These are phyloP conservation scores for Alternaria metachromatica DNA, from an alignment of 2,329 filamentous ascomycete genomes.

Conservation along the genomic window DNA sequence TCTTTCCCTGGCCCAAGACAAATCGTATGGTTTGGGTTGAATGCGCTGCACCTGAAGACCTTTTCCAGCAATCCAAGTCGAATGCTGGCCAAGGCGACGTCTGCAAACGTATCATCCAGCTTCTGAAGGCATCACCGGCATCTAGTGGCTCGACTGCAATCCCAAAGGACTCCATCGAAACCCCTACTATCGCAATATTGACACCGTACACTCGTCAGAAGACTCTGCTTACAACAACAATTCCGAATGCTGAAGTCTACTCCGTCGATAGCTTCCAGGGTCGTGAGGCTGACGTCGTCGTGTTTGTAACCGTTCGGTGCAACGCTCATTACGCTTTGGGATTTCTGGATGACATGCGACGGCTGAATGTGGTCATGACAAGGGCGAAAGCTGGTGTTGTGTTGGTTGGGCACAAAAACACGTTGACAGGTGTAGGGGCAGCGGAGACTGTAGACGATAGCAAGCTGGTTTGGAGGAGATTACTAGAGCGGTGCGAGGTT, in stretches of 20 bases:
- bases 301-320: slow-evolving; percentile 54
- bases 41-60: slow-evolving; percentile 45
- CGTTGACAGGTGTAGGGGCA: slow-evolving; percentile 40
- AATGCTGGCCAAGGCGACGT: slow-evolving; percentile 50
- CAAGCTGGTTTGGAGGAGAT: slow-evolving; percentile 23
- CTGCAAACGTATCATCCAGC: slow-evolving; percentile 44
- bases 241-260: slow-evolving; percentile 39
- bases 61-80: slow-evolving; percentile 49
- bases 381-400: slow-evolving; percentile 48
- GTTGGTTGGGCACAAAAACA: slow-evolving; percentile 26
- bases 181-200: slow-evolving; percentile 46
- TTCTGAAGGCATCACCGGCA: slow-evolving; percentile 24
- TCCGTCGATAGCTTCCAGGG: slow-evolving; percentile 56
- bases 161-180: background rate
- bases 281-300: slow-evolving; percentile 52
- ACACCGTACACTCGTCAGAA: slow-evolving; percentile 52
- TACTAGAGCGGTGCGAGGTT: slow-evolving; percentile 18
- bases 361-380: slow-evolving; percentile 54
- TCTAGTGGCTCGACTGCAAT: background rate
- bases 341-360: slow-evolving; percentile 51
- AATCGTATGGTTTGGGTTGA: slow-evolving; percentile 48
- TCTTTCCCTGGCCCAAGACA: slow-evolving; percentile 26
- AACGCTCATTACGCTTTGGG: slow-evolving; percentile 51
- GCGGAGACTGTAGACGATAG: slow-evolving; percentile 17
- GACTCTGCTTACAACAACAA: slow-evolving; percentile 36